phyloP scores from a whole-genome alignment of 345 rosid genomes.

The Melaleuca alternifolia region DNA sequence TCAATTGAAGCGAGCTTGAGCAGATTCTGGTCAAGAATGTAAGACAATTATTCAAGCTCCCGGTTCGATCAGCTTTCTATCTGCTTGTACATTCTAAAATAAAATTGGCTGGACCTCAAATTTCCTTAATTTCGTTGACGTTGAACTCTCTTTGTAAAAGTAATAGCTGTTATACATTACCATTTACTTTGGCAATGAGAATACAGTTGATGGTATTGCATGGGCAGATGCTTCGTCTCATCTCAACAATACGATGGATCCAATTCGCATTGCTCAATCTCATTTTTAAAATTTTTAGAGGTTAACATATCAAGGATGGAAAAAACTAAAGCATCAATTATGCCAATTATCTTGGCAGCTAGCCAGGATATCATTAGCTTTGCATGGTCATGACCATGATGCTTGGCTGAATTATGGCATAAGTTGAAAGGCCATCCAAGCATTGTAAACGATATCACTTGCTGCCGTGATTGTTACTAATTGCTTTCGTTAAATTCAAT shows the following conservation, averaged over 20 bases:
- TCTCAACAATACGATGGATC: background rate
- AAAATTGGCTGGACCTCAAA: background rate
- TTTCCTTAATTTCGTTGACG: background rate
- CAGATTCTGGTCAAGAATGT: constrained; percentile 67
- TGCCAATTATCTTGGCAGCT: background rate
- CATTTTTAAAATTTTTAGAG: background rate
- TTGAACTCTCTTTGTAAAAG: background rate
- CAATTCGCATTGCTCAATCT: background rate
- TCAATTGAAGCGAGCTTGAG: constrained; percentile 76
- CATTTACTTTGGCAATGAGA: background rate
- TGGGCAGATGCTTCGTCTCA: background rate
- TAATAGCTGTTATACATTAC: background rate
- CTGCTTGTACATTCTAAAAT: constrained; percentile 1
- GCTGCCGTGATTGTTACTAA: background rate
- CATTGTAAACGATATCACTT: background rate
- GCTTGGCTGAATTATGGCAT: background rate
- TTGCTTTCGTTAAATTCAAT: background rate
- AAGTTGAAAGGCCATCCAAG: background rate
- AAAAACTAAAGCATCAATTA: background rate
- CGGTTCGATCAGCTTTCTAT: background rate
- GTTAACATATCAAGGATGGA: background rate
- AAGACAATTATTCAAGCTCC: background rate
- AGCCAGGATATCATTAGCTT: background rate
- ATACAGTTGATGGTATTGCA: background rate
- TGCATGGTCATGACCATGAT: background rate